Conservation (phyloP, 2,329 filamentous ascomycete species). For the Paracorniculantispora psalliotae region DNA sequence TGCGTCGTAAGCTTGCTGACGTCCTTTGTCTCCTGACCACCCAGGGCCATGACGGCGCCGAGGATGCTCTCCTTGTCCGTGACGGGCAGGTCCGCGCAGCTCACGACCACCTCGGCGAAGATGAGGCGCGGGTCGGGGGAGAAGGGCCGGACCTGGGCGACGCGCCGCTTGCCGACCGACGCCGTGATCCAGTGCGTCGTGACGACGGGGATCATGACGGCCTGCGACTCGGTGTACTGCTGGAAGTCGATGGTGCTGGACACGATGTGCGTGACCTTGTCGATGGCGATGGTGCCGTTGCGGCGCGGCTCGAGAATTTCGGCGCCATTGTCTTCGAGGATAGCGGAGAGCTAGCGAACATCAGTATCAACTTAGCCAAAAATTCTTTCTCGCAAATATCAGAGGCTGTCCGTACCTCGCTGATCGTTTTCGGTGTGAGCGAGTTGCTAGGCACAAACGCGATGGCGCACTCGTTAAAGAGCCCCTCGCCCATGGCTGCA, state of each 20-base stretch:
- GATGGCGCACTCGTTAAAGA: conserved; percentile 40
- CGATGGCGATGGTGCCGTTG: conserved; percentile 44
- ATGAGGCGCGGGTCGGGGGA: conserved; percentile 89
- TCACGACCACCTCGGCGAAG: conserved; percentile 77
- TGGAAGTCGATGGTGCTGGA: conserved; percentile 84
- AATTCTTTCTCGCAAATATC: background rate
- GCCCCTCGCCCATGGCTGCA: conserved; percentile 25
- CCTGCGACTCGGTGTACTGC: conserved; percentile 71
- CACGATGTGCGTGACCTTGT: conserved; percentile 50
- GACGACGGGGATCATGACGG: conserved; percentile 77
- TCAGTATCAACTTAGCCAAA: background rate
- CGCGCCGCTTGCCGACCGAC: conserved; percentile 64
- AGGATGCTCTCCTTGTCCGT: conserved; percentile 89
- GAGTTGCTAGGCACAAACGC: conserved; percentile 41
- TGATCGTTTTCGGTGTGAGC: conserved; percentile 36
- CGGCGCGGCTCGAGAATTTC: conserved; percentile 41
- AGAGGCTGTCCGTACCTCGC: conserved; percentile 29
- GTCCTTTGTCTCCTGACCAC: conserved; percentile 70
- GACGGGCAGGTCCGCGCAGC: conserved; percentile 76
- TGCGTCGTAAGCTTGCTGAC: conserved; percentile 77
- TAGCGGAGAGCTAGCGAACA: conserved; percentile 33
- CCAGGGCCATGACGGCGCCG: conserved; percentile 83
- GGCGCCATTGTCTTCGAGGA: conserved; percentile 46
- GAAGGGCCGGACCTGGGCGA: conserved; percentile 74
- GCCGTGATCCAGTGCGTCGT: conserved; percentile 73